Evolutionary conservation across 805 yeast genomes (phyloP).

Genomic region (Wickerhamomyces queroliae): DNA sequence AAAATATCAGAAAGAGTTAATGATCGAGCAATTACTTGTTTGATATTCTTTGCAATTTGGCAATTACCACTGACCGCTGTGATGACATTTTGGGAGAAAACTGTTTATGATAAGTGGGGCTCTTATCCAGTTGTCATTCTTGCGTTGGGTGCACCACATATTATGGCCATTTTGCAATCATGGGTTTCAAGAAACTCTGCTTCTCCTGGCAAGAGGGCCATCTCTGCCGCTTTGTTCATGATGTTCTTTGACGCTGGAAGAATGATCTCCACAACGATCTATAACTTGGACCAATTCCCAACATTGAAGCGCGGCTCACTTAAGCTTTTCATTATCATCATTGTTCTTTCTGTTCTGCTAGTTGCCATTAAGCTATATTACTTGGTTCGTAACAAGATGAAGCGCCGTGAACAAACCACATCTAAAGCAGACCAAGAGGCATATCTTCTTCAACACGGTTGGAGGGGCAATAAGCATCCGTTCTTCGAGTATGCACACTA

Average conservation of each 20-base stretch:
- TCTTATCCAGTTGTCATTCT: neutral
- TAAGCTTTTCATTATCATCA: neutral
- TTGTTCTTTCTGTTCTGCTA: neutral
- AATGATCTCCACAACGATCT: neutral
- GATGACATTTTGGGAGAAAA: neutral
- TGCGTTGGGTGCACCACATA: neutral
- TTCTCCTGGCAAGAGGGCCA: neutral
- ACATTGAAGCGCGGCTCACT: neutral
- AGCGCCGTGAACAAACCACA: neutral
- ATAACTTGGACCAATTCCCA: neutral
- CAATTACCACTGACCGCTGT: neutral
- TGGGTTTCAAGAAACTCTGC: neutral
- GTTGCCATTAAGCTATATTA: neutral
- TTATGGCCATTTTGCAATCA: neutral
- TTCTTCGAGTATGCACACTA: neutral
- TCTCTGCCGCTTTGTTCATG: neutral
- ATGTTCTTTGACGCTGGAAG: neutral
- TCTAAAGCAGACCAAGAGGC: neutral
- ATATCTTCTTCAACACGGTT: neutral
- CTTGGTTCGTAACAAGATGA: neutral
- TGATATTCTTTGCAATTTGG: neutral
- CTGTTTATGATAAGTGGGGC: neutral
- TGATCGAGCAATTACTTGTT: neutral
- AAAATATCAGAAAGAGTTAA: neutral
- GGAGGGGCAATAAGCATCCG: slow-evolving; percentile 1